phyloP scores from a whole-genome alignment of 1,284 basidiomycete genomes.

The Pseudozyma sp. region DNA sequence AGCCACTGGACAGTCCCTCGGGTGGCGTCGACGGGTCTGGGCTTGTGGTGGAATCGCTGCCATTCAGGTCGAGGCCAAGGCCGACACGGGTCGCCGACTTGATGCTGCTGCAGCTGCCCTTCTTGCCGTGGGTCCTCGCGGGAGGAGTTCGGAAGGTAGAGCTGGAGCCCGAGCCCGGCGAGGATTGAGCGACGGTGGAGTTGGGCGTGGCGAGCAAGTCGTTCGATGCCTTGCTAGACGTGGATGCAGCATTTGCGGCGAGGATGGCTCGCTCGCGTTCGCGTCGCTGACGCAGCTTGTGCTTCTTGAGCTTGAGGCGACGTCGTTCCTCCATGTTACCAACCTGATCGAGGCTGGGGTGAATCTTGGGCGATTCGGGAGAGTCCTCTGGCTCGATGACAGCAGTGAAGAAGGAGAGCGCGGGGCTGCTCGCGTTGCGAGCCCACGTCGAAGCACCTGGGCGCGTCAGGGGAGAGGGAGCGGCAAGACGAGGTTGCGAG shows the following conservation, averaged over 20 bases:
- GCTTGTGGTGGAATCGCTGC: conserved; percentile 35
- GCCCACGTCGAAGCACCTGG: conserved; percentile 28
- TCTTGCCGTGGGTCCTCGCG: conserved; percentile 23
- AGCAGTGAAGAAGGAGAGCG: conserved; percentile 56
- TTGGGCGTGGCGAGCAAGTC: conserved; percentile 35
- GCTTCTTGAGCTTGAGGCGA: conserved; percentile 54
- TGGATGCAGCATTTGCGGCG: conserved; percentile 12
- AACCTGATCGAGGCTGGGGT: conserved; percentile 55
- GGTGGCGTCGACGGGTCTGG: conserved; percentile 40
- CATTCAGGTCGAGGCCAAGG: conserved; percentile 44
- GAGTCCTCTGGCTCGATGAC: conserved; percentile 41
- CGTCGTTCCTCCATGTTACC: conserved; percentile 57
- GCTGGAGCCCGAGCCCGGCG: conserved; percentile 26
- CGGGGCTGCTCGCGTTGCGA: conserved; percentile 49
- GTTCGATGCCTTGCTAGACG: conserved; percentile 12
- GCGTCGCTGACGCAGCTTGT: conserved; percentile 39
- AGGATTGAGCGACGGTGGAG: conserved; percentile 29
- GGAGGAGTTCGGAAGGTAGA: conserved; percentile 38
- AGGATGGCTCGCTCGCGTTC: conserved; percentile 30
- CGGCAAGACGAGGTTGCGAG: conserved; percentile 27
- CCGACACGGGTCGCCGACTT: conserved; percentile 34
- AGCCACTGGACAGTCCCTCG: conserved; percentile 24
- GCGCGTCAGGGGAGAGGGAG: conserved; percentile 26
- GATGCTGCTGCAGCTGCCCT: conserved; percentile 29
- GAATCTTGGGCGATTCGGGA: conserved; percentile 31